These are phyloP conservation scores for Sporobolus alterniflorus DNA, from an alignment of 202 grass and related monocot genomes.

Conservation along the genomic window DNA sequence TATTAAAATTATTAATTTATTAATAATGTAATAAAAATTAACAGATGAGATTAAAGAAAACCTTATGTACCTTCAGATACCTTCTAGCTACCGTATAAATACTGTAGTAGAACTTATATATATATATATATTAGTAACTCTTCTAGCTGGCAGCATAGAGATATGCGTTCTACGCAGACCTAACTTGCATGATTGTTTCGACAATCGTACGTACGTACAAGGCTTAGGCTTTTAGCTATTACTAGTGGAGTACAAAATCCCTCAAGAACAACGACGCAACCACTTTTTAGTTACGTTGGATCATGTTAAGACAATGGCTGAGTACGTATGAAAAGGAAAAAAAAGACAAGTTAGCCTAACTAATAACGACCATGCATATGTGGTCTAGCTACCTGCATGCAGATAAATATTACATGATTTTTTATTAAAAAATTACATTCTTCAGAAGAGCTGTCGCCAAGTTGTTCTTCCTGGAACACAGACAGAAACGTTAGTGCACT, in stretches of 20 bases:
- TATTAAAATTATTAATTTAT: no score
- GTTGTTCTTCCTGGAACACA: not conserved
- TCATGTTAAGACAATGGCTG: not conserved
- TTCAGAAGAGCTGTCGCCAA: no score
- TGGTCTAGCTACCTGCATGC: not conserved
- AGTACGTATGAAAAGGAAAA: not conserved
- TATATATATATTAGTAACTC: no score
- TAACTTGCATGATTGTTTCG: slow-evolving; percentile 12
- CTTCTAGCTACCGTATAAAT: no score
- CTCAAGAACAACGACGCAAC: not conserved
- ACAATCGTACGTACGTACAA: not conserved
- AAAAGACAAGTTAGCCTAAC: not conserved
- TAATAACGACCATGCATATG: slow-evolving; percentile 3
- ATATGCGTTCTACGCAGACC: not conserved
- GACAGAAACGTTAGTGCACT: not conserved
- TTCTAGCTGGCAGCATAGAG: not conserved
- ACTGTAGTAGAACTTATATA: no score
- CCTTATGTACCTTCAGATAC: no score
- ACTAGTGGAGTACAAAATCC: no score
- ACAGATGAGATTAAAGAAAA: no score
- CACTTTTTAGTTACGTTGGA: not conserved
- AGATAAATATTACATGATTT: not conserved
- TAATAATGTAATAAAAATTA: no score
- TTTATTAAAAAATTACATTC: not conserved
- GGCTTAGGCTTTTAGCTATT: not conserved